Base-by-base conservation (phyloP, 331 rosid genomes). In the Pyrus hybrid region DNA sequence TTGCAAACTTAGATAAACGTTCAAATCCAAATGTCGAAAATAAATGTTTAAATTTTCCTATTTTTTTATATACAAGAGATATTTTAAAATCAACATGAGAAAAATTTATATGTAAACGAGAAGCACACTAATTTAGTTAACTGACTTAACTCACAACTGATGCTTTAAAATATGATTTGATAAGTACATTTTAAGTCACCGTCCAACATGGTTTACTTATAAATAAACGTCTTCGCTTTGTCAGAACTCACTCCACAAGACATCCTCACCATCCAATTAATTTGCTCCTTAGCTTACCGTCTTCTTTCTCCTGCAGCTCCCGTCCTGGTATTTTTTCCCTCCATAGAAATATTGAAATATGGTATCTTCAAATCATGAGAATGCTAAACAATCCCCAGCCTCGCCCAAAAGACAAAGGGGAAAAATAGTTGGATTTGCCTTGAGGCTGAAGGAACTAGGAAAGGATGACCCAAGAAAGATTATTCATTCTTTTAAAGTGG, bases 401-500 rank as follows among this genome's bases (percentile, higher is more conserved):
- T 49, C 66, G 20, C 43, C 26, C 56, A 57, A 51, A 2, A 37
- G 71, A 62, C 68, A 80, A 13, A 18, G 5, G 57, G 18, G 70
- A 0, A 80, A 56, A 56, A 68, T 68, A 21, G 37, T 47, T 1
- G 70, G 68, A 1, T 20, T 65, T 23, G 57, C 75, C 12, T 25
- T 21, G 80, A 76, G 68, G 70, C 8, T 76, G 21, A 86, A 86
- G 74, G 77, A 88, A 51, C 4, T 80, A 12, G 87, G 87, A 67
- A 33, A 86, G 77, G 89, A 81, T 8, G 90, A 91, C 80, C 93
- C 88, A 1, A 82, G 93, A 81, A 85, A 83, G 57, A 56, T 85
- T 22, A 70, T 72, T 57, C 96, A 90, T 68, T 68, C 86, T 28
- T 23, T 79, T 0, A 88, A 90, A 82, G 87, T 82, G 32, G 93